Evolutionary conservation across 2,329 filamentous ascomycete genomes (phyloP).

Genomic region (Pseudogymnoascus sp.): DNA sequence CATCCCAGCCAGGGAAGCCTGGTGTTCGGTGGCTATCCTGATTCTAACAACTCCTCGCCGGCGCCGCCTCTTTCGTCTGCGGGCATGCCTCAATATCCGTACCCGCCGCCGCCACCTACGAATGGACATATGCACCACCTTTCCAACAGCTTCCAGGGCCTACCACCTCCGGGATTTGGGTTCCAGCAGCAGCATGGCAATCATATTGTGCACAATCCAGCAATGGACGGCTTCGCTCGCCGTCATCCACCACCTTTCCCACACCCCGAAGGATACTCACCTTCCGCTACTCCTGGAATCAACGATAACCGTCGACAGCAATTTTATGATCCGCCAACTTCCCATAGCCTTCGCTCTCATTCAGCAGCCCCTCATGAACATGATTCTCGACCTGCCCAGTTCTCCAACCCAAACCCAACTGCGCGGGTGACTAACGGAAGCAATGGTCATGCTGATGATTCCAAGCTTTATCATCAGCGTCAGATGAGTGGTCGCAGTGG

Average conservation of each 20-base stretch:
- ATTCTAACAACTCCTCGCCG: constrained; percentile 52
- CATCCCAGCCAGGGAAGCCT: constrained; percentile 49
- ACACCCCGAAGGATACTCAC: constrained; percentile 30
- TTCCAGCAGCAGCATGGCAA: neutral
- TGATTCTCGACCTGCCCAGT: constrained; percentile 23
- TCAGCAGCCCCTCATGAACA: constrained; percentile 44
- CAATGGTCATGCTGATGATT: constrained; percentile 29
- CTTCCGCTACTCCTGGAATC: constrained; percentile 24
- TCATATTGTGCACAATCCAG: constrained; percentile 4
- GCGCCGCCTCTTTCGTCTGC: constrained; percentile 44
- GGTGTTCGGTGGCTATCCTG: constrained; percentile 47
- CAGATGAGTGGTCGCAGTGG: constrained; percentile 18
- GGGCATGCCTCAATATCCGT: constrained; percentile 31
- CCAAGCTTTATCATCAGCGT: constrained; percentile 23
- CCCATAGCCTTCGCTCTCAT: constrained; percentile 56
- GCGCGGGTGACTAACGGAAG: constrained; percentile 35
- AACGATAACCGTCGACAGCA: constrained; percentile 17
- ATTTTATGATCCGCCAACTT: constrained; percentile 45
- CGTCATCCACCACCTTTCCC: constrained; percentile 26
- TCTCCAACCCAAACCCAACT: constrained; percentile 34
- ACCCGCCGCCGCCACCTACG: constrained; percentile 19
- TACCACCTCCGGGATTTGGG: constrained; percentile 6
- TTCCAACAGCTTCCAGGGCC: constrained; percentile 21
- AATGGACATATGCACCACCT: constrained; percentile 23
- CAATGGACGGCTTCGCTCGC: neutral